These are phyloP conservation scores for Penstemon newberryi DNA, from an alignment of 257 asterid genomes.

Conservation along the genomic window DNA sequence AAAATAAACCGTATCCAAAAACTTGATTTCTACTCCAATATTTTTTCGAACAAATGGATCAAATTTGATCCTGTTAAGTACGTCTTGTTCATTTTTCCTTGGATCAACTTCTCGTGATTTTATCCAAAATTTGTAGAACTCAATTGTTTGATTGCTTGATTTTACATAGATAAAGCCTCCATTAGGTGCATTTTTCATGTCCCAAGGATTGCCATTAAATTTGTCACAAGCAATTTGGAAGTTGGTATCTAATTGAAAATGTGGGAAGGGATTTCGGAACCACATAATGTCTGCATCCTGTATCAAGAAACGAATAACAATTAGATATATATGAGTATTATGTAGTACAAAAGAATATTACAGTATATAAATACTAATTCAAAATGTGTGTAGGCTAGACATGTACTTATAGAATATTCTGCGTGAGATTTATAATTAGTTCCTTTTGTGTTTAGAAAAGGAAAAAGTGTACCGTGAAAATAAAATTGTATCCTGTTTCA, in stretches of 20 bases:
- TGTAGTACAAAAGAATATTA: background rate
- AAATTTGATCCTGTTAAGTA: constrained; percentile 16
- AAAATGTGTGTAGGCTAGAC: background rate
- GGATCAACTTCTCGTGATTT: background rate
- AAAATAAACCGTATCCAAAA: constrained; percentile 21
- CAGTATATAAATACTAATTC: background rate
- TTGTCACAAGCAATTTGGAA: constrained; percentile 25
- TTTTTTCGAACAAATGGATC: constrained; percentile 4
- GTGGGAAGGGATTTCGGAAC: constrained; percentile 24
- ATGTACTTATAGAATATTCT: background rate
- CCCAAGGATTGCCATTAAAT: background rate
- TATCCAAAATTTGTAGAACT: constrained; percentile 22
- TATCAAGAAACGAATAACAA: background rate
- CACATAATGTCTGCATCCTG: constrained; percentile 26
- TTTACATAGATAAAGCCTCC: constrained; percentile 24
- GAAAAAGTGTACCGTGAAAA: constrained; percentile 17
- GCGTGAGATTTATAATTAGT: background rate
- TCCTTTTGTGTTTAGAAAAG: background rate
- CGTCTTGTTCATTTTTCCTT: constrained; percentile 16
- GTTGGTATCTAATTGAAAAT: constrained; percentile 10
- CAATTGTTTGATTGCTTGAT: constrained; percentile 12
- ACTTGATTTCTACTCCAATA: constrained; percentile 16
- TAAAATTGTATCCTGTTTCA: constrained; percentile 22
- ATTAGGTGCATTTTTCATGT: background rate
- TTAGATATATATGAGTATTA: background rate